A percentile compares a stretch with the other conserved stretches of the same genome.
These are phyloP conservation scores for Phylloboletellus chloephorus DNA, from an alignment of 1,284 basidiomycete genomes.

Conservation along the genomic window DNA sequence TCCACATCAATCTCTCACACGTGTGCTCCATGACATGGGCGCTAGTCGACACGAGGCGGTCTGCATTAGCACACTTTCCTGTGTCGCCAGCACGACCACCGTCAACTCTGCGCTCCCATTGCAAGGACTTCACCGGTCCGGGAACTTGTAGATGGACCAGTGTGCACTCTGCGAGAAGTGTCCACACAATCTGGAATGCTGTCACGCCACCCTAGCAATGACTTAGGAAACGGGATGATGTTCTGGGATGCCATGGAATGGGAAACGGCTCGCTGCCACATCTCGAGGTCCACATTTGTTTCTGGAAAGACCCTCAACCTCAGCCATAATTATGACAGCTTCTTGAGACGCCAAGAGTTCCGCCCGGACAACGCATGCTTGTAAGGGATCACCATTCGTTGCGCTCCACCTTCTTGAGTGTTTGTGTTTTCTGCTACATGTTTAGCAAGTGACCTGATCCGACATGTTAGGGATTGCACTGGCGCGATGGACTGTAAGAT, in stretches of 20 bases:
- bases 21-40: too few relatives aligned
- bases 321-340: neutral
- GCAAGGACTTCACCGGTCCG: too few relatives aligned
- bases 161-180: neutral
- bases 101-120: too few relatives aligned
- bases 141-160: too few relatives aligned
- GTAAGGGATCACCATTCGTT: neutral
- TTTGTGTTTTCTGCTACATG: slow-evolving; percentile 1
- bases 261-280: neutral
- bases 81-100: too few relatives aligned
- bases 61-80: too few relatives aligned
- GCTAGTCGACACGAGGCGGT: too few relatives aligned
- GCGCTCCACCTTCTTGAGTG: neutral
- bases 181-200: neutral
- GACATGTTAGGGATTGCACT: neutral
- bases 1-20: too few relatives aligned
- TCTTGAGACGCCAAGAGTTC: neutral
- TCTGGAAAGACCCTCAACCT: slow-evolving; percentile 7
- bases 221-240: neutral
- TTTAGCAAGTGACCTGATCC: slow-evolving; percentile 11
- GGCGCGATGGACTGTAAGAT: neutral
- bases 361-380: slow-evolving; percentile 4
- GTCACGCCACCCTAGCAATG: too few relatives aligned
- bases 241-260: neutral
- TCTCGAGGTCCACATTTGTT: neutral